A percentile compares a stretch with the other conserved stretches of the same genome.
Conservation (phyloP, 1,139 yeast species). For the Debaryomycetaceae sp. region DNA sequence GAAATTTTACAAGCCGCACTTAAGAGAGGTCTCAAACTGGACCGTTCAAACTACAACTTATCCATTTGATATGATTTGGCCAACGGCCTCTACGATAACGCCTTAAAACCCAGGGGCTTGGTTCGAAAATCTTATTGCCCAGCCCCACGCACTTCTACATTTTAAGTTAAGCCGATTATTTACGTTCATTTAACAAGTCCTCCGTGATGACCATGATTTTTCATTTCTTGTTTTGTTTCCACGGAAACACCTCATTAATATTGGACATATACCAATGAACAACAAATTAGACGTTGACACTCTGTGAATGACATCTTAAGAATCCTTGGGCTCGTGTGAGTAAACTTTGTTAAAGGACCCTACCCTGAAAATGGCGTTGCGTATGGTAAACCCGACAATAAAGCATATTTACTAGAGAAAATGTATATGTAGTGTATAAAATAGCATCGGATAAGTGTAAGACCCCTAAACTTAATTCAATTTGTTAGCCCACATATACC, state of each 20-base stretch:
- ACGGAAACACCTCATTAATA: constrained; percentile 7
- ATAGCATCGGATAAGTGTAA: no score
- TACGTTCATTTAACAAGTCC: constrained; percentile 3
- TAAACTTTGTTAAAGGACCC: constrained; percentile 6
- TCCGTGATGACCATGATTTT: constrained; percentile 6
- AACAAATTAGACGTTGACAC: neutral
- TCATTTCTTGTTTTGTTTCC: constrained; percentile 1
- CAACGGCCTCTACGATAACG: constrained; percentile 1
- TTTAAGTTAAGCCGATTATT: neutral
- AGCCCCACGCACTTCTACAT: neutral
- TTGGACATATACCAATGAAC: constrained; percentile 1
- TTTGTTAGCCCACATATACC: no score
- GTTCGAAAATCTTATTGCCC: neutral
- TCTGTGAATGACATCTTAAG: neutral
- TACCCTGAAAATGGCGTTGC: neutral
- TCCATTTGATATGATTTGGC: neutral
- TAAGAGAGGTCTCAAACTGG: constrained; percentile 7
- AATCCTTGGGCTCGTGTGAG: neutral
- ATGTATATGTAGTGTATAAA: no score
- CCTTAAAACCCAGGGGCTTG: neutral
- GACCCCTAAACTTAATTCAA: no score
- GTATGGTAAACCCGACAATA: no score
- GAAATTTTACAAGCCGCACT: constrained; percentile 5
- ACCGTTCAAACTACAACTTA: neutral
- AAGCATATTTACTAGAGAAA: no score